Percentiles rank a stretch among this genome's conserved stretches.
These are phyloP conservation scores for Rhizopogon vesiculosus DNA, from an alignment of 768 basidiomycete species.

Conservation along the genomic window DNA sequence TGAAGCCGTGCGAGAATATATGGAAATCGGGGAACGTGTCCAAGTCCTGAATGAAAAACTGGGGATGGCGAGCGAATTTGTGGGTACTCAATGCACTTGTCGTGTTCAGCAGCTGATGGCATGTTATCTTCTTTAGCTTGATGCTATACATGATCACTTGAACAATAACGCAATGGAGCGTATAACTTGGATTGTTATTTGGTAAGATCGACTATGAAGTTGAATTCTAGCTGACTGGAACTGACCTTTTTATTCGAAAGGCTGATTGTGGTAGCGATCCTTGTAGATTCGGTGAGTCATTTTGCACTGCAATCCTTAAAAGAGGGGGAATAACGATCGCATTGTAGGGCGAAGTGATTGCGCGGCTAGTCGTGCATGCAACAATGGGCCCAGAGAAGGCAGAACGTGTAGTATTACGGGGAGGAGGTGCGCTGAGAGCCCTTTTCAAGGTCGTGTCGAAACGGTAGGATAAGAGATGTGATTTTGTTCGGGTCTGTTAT, in stretches of 20 bases:
- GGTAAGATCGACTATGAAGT: conserved; percentile 35
- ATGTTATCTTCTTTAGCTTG: conserved; percentile 46
- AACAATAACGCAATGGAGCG: conserved; percentile 88
- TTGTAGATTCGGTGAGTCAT: conserved; percentile 75
- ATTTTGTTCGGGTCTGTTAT: no score
- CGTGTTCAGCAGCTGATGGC: not conserved
- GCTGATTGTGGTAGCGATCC: conserved; percentile 84
- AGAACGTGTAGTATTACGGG: not conserved
- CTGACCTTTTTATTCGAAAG: conserved; percentile 35
- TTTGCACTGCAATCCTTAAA: not conserved
- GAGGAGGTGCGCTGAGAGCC: not conserved
- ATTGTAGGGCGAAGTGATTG: conserved; percentile 76
- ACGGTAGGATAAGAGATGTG: not conserved
- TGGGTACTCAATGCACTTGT: conserved; percentile 33
- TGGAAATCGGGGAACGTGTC: conserved; percentile 84
- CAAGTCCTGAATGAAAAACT: conserved; percentile 86
- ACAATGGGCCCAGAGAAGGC: conserved; percentile 27
- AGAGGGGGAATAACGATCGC: not conserved
- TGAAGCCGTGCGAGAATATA: conserved; percentile 90
- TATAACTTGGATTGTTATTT: conserved; percentile 80
- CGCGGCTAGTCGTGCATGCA: conserved; percentile 69
- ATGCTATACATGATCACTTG: conserved; percentile 90
- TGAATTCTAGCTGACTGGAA: not conserved
- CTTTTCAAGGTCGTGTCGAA: not conserved
- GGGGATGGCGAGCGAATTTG: conserved; percentile 83